Conservation (phyloP, 305 asterid genomes). For the Withania somnifera region DNA sequence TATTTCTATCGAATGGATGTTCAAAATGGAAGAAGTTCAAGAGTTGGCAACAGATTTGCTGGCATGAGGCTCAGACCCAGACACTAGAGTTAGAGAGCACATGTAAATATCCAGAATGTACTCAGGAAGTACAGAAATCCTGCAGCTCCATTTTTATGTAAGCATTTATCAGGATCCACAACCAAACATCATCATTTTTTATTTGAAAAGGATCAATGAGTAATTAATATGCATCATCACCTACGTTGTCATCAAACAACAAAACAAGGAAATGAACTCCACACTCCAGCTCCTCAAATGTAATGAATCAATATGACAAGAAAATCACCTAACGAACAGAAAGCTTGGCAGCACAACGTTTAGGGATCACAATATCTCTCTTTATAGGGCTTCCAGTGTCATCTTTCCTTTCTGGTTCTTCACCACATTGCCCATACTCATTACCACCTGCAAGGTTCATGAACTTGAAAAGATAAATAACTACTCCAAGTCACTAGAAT, state of each 20-base stretch:
- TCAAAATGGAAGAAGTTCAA: neutral
- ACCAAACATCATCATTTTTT: neutral
- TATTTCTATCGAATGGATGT: neutral
- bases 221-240: no score
- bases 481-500: neutral
- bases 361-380: constrained; percentile 89
- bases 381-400: constrained; percentile 75
- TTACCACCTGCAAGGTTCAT: constrained; percentile 62
- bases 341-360: constrained; percentile 80
- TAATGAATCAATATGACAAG: neutral
- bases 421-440: constrained; percentile 99
- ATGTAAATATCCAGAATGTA: neutral
- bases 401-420: constrained; percentile 93
- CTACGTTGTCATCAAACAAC: neutral
- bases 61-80: neutral
- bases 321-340: constrained; percentile 85
- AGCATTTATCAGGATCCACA: neutral
- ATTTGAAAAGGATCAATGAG: no score
- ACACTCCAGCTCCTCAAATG: neutral
- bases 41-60: neutral
- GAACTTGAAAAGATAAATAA: neutral
- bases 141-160: neutral
- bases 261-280: neutral
- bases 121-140: neutral
- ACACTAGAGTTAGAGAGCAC: neutral